These are phyloP conservation scores for Fusarium sp. DNA, from an alignment of 2,329 filamentous ascomycete species.

Conservation along the genomic window DNA sequence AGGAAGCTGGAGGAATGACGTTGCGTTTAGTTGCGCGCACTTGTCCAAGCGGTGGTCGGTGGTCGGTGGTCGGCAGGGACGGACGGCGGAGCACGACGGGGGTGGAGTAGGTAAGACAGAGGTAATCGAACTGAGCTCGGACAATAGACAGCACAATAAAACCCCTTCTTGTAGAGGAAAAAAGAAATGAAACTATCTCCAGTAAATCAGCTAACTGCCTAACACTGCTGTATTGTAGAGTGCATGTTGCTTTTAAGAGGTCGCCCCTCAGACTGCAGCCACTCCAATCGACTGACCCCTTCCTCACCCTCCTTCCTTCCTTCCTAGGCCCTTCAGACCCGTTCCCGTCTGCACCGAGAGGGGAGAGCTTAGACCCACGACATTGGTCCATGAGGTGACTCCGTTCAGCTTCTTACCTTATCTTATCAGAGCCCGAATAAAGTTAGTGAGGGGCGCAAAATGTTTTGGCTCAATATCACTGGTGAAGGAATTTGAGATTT, in stretches of 20 bases:
- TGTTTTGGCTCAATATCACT: constrained; percentile 48
- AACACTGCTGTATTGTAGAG: background rate
- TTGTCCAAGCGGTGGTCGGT: constrained; percentile 9
- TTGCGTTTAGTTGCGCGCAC: constrained; percentile 45
- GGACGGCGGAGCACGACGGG: constrained; percentile 31
- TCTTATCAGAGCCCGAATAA: constrained; percentile 40
- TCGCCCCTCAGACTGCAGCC: background rate
- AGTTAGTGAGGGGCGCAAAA: constrained; percentile 60
- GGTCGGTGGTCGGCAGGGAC: constrained; percentile 40
- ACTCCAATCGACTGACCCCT: background rate
- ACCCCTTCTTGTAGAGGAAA: background rate
- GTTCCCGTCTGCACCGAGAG: constrained; percentile 2
- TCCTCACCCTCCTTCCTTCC: background rate
- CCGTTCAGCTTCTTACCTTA: constrained; percentile 44
- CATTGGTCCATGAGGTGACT: constrained; percentile 38
- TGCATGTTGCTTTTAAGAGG: background rate
- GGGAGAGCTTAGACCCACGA: constrained; percentile 23
- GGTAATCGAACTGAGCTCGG: constrained; percentile 17
- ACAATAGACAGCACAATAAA: background rate
- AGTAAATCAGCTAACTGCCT: background rate
- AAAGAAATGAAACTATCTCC: background rate
- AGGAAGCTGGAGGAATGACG: constrained; percentile 42
- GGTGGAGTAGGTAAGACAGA: constrained; percentile 19
- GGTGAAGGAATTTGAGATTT: constrained; percentile 29
- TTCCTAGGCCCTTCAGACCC: background rate